Evolutionary conservation across 2,329 filamentous ascomycete species (phyloP), one percentile per base, ranked within the genome.

Genomic region (Claviceps purpurea): DNA sequence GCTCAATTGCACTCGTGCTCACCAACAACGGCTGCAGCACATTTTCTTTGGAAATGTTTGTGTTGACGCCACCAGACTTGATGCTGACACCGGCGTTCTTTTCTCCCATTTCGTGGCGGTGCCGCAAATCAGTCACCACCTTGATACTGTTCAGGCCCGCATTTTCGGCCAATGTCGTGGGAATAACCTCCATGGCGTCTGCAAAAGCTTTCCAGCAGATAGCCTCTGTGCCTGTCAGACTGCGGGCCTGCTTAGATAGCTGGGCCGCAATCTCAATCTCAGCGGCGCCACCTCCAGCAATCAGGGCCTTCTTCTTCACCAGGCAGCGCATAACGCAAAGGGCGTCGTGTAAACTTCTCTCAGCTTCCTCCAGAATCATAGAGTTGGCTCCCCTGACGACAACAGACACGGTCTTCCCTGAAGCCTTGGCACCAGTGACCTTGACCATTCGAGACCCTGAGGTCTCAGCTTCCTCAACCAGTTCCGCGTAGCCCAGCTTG

Each of bases 131-230:
- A 26, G 93, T 98, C 47, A 98, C 93, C 30, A 98, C 93, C 74
- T 94, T 95, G 78, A 98, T 98, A 68, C 87, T 91, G 77, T 98
- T 98, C 57, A 98, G 76, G 49, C 93, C 93, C 0, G 93, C 93
- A 62, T 98, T 98, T 73, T 98, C 93, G 0, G 93, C 94, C 60
- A 98, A 76, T 1, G 93, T 98, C 38, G 91, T 96, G 14, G 94
- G 93, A 51, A 98, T 87, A 43, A 98, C 88, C 72, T 98, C 93
- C 74, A 98, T 85, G 7, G 93, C 93, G 58, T 98, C 91, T 1
- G 94, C 93, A 65, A 98, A 98, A 0, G 91, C 91, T 74, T 96
- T 97, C 88, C 89, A 98, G 80, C 93, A 98, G 65, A 97, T 96
- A 41, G 89, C 83, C 69, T 98, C 93, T 5, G 93, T 96, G 55